phyloP scores from a whole-genome alignment of 192 early-diverging fungal genomes.

The Geranomyces michiganensis region DNA sequence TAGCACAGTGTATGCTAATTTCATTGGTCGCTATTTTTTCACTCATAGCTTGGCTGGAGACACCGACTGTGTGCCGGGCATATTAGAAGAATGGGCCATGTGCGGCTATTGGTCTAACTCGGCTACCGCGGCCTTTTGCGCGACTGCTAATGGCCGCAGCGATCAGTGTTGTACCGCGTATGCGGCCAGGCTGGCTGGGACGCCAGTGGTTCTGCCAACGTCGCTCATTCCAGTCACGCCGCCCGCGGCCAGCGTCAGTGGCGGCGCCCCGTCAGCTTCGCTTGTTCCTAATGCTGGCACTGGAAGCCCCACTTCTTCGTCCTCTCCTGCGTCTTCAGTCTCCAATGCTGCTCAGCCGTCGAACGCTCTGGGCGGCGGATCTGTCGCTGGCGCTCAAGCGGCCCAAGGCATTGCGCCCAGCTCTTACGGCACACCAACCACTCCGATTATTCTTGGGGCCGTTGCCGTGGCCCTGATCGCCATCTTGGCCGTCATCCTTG shows the following conservation, averaged over 20 bases:
- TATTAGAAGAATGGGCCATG: constrained; percentile 14
- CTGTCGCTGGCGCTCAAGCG: background rate
- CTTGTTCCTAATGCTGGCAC: background rate
- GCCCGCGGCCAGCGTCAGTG: too few relatives aligned
- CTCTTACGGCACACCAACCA: constrained; percentile 2
- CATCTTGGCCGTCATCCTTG: background rate
- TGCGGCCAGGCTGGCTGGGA: constrained; percentile 1
- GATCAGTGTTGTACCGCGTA: constrained; percentile 28
- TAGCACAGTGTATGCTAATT: too few relatives aligned
- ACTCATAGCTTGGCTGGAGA: constrained; percentile 7
- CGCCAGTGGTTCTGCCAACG: background rate
- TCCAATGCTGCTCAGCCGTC: background rate
- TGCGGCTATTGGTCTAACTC: constrained; percentile 24
- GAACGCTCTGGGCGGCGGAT: background rate
- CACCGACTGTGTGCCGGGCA: constrained; percentile 21
- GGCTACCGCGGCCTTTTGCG: constrained; percentile 16
- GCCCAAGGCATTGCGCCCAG: too few relatives aligned
- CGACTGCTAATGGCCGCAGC: background rate
- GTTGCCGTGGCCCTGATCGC: background rate
- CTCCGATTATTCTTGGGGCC: constrained; percentile 12
- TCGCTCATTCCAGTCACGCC: too few relatives aligned
- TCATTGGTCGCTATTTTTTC: background rate
- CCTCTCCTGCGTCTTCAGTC: background rate
- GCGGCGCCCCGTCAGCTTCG: too few relatives aligned
- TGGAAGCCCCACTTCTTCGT: background rate